Percentiles rank a stretch among this genome's conserved stretches.
Conservation (phyloP, 2,329 filamentous ascomycete genomes). For the Aspergillus vadensis region DNA sequence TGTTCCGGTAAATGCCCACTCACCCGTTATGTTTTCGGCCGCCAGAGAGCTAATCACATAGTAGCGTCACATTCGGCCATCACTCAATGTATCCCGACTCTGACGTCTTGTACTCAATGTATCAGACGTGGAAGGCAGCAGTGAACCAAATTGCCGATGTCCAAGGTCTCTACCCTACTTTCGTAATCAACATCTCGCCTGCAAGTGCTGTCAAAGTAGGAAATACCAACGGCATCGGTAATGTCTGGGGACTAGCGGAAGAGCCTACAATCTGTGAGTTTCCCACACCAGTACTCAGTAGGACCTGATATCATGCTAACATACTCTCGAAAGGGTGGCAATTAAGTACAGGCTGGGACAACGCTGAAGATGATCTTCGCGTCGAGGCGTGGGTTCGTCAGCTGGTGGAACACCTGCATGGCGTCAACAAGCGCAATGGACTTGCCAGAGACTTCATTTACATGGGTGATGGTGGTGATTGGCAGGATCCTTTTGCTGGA, state of each 20-base stretch:
- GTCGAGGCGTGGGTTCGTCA: slow-evolving; percentile 37
- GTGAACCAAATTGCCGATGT: slow-evolving; percentile 39
- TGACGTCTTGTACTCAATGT: slow-evolving; percentile 35
- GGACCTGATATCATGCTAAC: no score
- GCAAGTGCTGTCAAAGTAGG: slow-evolving; percentile 32
- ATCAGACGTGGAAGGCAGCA: slow-evolving; percentile 38
- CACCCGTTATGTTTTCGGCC: not conserved
- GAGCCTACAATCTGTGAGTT: slow-evolving; percentile 36
- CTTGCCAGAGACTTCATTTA: slow-evolving; percentile 41
- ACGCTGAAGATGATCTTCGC: slow-evolving; percentile 39
- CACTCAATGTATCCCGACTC: slow-evolving; percentile 43
- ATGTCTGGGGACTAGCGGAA: slow-evolving; percentile 41
- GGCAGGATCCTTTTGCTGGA: slow-evolving; percentile 39
- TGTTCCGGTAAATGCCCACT: slow-evolving; percentile 34
- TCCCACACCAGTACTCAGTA: no score
- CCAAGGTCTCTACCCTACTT: slow-evolving; percentile 41
- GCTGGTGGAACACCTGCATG: slow-evolving; percentile 34
- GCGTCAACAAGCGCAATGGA: slow-evolving; percentile 33
- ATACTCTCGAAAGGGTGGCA: slow-evolving; percentile 37
- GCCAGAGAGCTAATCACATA: not conserved
- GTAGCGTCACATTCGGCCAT: slow-evolving; percentile 40
- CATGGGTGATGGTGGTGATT: slow-evolving; percentile 43
- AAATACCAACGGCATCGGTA: slow-evolving; percentile 42
- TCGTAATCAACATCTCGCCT: slow-evolving; percentile 38
- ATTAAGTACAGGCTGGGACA: slow-evolving; percentile 41